A percentile compares a stretch with the other conserved stretches of the same genome.
phyloP scores from a whole-genome alignment of 1,284 basidiomycete species.

The Trichosporon inkin region DNA sequence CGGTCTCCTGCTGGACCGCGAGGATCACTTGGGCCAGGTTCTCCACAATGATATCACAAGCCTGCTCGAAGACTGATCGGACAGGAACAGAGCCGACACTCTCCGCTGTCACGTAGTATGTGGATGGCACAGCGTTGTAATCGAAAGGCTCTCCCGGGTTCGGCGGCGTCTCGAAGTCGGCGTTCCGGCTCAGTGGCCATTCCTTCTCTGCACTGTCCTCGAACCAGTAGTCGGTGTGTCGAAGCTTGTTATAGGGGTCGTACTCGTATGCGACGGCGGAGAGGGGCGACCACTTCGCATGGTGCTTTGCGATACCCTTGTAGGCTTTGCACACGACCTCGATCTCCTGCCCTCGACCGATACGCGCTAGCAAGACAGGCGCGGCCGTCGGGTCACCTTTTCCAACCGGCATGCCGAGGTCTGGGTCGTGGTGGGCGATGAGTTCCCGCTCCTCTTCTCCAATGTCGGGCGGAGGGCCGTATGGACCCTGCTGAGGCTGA shows the following conservation, averaged over 20 bases:
- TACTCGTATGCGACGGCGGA: slow-evolving; percentile 96
- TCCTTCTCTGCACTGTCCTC: slow-evolving; percentile 68
- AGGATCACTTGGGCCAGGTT: slow-evolving; percentile 77
- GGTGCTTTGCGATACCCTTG: slow-evolving; percentile 97
- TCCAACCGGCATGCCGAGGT: slow-evolving; percentile 81
- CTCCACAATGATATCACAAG: slow-evolving; percentile 71
- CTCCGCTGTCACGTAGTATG: slow-evolving; percentile 89
- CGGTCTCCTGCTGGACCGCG: slow-evolving; percentile 43
- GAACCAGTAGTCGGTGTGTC: slow-evolving; percentile 95
- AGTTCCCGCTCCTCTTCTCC: slow-evolving; percentile 41
- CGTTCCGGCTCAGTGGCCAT: slow-evolving; percentile 79
- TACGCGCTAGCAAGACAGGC: slow-evolving; percentile 84
- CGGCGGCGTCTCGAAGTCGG: slow-evolving; percentile 72
- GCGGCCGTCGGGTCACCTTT: slow-evolving; percentile 64
- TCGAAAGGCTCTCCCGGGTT: slow-evolving; percentile 78
- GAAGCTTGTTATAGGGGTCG: slow-evolving; percentile 93
- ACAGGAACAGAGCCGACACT: slow-evolving; percentile 83
- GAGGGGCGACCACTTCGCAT: slow-evolving; percentile 98
- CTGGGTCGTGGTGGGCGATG: slow-evolving; percentile 60
- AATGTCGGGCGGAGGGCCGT: slow-evolving; percentile 38
- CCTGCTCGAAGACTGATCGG: slow-evolving; percentile 81
- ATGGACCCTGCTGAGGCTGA: slow-evolving; percentile 31
- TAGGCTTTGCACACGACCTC: slow-evolving; percentile 83
- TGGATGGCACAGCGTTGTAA: slow-evolving; percentile 75
- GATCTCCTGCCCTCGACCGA: slow-evolving; percentile 90